phyloP scores from a whole-genome alignment of 306 rosid genomes.

The Herpetospermum pedunculosum region DNA sequence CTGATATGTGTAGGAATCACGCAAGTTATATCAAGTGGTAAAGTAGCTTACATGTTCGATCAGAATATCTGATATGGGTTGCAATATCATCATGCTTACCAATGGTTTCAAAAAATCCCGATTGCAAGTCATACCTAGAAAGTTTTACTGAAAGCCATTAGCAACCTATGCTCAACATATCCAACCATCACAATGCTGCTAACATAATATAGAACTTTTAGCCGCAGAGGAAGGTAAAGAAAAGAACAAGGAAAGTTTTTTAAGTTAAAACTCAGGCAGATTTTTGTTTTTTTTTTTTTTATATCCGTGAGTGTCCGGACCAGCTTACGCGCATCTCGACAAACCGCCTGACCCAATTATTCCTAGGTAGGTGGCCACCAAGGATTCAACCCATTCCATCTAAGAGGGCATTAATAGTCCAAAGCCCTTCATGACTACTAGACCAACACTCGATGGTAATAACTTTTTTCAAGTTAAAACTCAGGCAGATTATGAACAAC shows the following conservation, averaged over 20 bases:
- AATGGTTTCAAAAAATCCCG: slow-evolving; percentile 35
- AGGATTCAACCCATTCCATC: no score
- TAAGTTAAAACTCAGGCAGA: background rate
- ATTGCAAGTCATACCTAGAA: slow-evolving; percentile 65
- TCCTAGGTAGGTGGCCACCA: no score
- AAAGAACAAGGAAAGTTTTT: background rate
- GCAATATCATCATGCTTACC: slow-evolving; percentile 70
- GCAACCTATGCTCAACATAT: background rate
- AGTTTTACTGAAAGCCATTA: slow-evolving; percentile 14
- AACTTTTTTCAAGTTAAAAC: no score
- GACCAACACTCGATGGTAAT: no score
- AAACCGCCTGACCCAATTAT: no score
- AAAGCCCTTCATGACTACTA: no score
- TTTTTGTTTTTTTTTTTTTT: no score
- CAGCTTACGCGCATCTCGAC: no score
- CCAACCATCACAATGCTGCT: slow-evolving; percentile 2
- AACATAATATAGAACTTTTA: background rate
- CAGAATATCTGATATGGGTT: slow-evolving; percentile 53
- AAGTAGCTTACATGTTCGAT: slow-evolving; percentile 53
- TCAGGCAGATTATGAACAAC: background rate
- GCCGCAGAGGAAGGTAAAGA: background rate
- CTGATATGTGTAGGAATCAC: slow-evolving; percentile 15
- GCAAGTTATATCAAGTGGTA: background rate
- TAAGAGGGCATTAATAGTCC: no score
- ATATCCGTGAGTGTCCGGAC: no score